Base-by-base conservation (phyloP, 2,329 filamentous ascomycete genomes). In the Apiospora arundinis region DNA sequence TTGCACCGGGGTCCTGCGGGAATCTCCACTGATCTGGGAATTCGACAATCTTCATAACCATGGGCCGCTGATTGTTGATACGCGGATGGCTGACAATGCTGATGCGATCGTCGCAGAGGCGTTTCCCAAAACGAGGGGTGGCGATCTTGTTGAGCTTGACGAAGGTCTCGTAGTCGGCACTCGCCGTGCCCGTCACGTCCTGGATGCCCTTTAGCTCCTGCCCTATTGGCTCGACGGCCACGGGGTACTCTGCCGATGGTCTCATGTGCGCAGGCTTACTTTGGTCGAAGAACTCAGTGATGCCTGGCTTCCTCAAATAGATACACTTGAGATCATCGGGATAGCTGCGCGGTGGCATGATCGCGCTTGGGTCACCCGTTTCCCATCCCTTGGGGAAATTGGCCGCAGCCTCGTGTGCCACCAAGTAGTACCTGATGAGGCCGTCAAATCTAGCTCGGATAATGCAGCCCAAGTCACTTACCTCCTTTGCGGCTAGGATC, bases 41-140 rank as follows among this genome's bases (percentile, higher is more conserved):
- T 18, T 70, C 68, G 4, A 46, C 68, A 18, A 70, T 66, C 25
- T 70, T 70, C 48, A 70, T 70, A 37, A 70, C 23, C 56, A 63
- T 63, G 32, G 56, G 56, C 18, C n/a, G 28, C 8, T 40, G 18
- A 28, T 63, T 14, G 32, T 63, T n/a, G 7, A 63, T 63, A 9
- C 8, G 18, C 56, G 56, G 56, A 21, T 63, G 56, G 28, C 56
- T 9, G 18, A 63, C 56, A 8, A 63, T 40, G 28, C 11, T 11
- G 18, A 63, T 40, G 28, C 56, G 28, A 9, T 63, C 56, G 12
- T 40, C 32, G 9, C 56, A 63, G 8, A 18, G 18, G 8, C 28
- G 56, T 32, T n/a, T 5, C 18, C 1, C 4, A 16, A 63, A 63
- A 7, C 56, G 56, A 12, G 56, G 56, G 1, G 56, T 63, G 3